Evolutionary conservation across 139 green algal species (phyloP), one percentile per base, ranked within the genome.

Genomic region (Raphidocelis subcapitata): DNA sequence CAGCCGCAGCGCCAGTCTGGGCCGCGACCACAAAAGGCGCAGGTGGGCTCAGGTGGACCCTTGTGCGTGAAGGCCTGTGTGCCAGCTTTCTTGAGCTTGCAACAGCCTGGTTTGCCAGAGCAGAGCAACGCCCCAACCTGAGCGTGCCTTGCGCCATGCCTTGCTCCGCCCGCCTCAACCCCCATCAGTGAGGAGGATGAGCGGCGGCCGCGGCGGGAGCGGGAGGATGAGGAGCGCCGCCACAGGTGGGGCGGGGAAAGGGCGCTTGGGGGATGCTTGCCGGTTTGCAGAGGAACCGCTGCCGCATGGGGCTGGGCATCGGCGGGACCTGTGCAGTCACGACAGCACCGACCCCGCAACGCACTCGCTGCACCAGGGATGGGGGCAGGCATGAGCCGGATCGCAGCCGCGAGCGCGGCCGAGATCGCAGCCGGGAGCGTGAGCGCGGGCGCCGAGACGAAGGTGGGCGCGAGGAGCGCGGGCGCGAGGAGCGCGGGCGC

Each of bases 261-360:
- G 21, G 61, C 29, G 61, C 21, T 26, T 35, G 36, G 32, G 36
- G 55, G 63, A 32, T 32, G 24, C 15, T 23, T n/a, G 32, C 33
- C 63, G 68, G n/a, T 28, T 55, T 51, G 29, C 64, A 35, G 18
- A 72, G 70, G 29, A 77, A 49, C 54, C 35, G 65, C 65, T 51
- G 65, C 52, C 3, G 67, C 61, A 67, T 23, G 61, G 65, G 51
- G 12, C 32, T n/a, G 23, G 65, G 67, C 37, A 47, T 55, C 20
- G 56, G 41, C 36, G 56, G 59, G 56, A 75, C 10, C 41, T 20
- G 24, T 26, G 32, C 1, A 12, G 65, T n/a, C 41, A 67, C 4
- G n/a, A 41, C n/a, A 56, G 33, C 0, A 56, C 37, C 28, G 2
- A 18, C 33, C 21, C 33, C 26, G 26, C 33, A 28, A 14, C 44